Conservation (phyloP, 768 basidiomycete genomes). For the Phylloporus arenicola region DNA sequence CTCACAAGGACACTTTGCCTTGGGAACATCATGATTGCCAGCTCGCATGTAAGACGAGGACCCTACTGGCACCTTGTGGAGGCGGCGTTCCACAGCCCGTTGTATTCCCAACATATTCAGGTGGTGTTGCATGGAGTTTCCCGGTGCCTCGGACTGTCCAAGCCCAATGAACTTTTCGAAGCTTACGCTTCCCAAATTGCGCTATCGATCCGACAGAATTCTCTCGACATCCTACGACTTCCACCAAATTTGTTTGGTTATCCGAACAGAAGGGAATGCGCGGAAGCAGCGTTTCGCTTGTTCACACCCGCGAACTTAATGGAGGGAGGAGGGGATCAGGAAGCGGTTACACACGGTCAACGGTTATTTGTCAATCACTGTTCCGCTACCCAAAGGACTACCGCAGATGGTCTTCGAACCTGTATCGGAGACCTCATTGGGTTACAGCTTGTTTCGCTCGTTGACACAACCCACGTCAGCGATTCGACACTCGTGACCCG, state of each 20-base stretch:
- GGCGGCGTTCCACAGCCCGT: conserved; percentile 37
- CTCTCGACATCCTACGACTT: conserved; percentile 51
- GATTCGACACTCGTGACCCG: conserved; percentile 19
- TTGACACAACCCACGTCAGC: conserved; percentile 30
- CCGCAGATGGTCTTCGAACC: conserved; percentile 46
- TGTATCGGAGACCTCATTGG: conserved; percentile 72
- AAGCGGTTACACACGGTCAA: conserved; percentile 34
- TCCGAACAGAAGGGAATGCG: conserved; percentile 56
- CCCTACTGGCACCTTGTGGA: conserved; percentile 89
- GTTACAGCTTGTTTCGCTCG: conserved; percentile 46
- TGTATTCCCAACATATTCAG: conserved; percentile 33
- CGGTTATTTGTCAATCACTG: conserved; percentile 59
- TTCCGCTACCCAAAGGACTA: conserved; percentile 46
- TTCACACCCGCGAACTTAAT: conserved; percentile 68
- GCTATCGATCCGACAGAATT: conserved; percentile 50
- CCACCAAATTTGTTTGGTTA: conserved; percentile 78
- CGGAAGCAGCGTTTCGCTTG: conserved; percentile 57
- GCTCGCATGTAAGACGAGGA: conserved; percentile 69
- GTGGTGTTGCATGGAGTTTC: conserved; percentile 59
- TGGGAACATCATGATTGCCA: conserved; percentile 75
- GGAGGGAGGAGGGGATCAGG: conserved; percentile 29
- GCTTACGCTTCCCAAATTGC: conserved; percentile 76
- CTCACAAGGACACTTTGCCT: conserved; percentile 65
- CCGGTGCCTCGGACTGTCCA: conserved; percentile 57
- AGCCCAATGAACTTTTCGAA: conserved; percentile 62